Evolutionary conservation across 495 filamentous ascomycete species (phyloP), one percentile per base, ranked within the genome.

Genomic region (Rostrohypoxylon terebratum): DNA sequence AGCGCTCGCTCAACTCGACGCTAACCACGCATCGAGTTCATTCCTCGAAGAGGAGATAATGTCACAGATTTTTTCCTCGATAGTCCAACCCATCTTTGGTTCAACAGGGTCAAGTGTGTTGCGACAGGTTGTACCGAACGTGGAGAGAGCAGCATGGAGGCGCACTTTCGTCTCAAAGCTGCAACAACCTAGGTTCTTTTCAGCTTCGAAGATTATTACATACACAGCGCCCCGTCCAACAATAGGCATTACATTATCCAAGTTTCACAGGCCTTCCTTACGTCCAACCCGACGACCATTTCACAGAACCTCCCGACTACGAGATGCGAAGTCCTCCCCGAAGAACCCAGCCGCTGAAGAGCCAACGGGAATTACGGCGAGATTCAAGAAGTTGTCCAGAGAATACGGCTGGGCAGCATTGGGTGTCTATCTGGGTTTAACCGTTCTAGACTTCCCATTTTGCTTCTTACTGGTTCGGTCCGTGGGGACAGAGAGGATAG

Each of bases 401-500:
- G 96, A 98, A 81, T 99, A 99, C 78, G 96, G 96, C 42, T 98
- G 94, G 92, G 87, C 92, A 9, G 94, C 94, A 1, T 78, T 97
- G n/a, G 94, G 95, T 7, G 92, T 99, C 1, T 99, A 99, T 80
- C 79, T 97, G 8, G 81, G 81, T 0, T 82, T 99, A 40, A 93
- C 90, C 0, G 92, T 92, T 11, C 82, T 98, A 66, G 96, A 99
- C 76, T 97, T 98, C 72, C 96, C 96, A 0, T 93, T 99, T 77
- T 98, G 94, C 80, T 99, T 97, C 79, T 80, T 95, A 23, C 87
- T 93, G 1, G 96, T 99, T 18, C 87, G 91, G 18, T 83, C 87
- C 42, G 83, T 98, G 3, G 96, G 96, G 18, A 92, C 90, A 0
- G 96, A 99, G 20, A 86, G 86, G 40, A 94, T 99, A 72, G 94